Conservation (phyloP, 2,329 filamentous ascomycete species). For the Ophiocordyceps polyrhachis-furcata region DNA sequence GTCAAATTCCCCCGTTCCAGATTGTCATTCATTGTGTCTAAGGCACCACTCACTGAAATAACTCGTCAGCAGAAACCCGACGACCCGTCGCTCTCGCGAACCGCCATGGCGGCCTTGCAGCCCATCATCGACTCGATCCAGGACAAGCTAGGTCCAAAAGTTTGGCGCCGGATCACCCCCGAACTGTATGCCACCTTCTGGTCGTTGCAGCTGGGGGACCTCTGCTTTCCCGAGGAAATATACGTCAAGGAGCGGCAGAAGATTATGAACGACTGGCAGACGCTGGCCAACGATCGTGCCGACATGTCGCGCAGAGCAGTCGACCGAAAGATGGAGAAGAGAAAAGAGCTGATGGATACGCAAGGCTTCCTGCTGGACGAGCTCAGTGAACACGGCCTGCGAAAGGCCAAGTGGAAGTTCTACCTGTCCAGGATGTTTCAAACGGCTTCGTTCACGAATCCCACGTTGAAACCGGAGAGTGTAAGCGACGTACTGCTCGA, state of each 20-base stretch:
- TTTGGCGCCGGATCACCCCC: slow-evolving; percentile 53
- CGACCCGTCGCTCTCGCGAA: slow-evolving; percentile 13
- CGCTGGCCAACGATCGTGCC: slow-evolving; percentile 50
- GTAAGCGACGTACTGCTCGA: slow-evolving; percentile 68
- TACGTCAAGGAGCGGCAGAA: slow-evolving; percentile 61
- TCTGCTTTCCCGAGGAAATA: slow-evolving; percentile 55
- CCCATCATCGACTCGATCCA: slow-evolving; percentile 54
- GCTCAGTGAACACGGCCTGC: slow-evolving; percentile 47
- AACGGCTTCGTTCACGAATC: slow-evolving; percentile 51
- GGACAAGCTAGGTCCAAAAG: slow-evolving; percentile 37
- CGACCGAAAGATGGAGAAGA: slow-evolving; percentile 45
- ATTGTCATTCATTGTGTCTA: not conserved
- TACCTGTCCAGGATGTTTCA: slow-evolving; percentile 59
- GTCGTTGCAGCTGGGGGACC: slow-evolving; percentile 69
- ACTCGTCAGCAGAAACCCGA: slow-evolving; percentile 14
- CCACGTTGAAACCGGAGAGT: slow-evolving; percentile 41
- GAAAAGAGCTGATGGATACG: slow-evolving; percentile 49
- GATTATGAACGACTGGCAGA: slow-evolving; percentile 46
- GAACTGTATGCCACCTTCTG: slow-evolving; percentile 85
- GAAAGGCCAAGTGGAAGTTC: slow-evolving; percentile 46
- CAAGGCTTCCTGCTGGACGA: slow-evolving; percentile 56
- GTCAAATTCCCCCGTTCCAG: slow-evolving; percentile 5
- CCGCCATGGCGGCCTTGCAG: slow-evolving; percentile 30
- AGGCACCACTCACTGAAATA: slow-evolving; percentile 8
- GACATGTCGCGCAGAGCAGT: slow-evolving; percentile 51